Evolutionary conservation across 768 basidiomycete genomes (phyloP), one percentile per base, ranked within the genome.

Genomic region (Rickenella mellea): DNA sequence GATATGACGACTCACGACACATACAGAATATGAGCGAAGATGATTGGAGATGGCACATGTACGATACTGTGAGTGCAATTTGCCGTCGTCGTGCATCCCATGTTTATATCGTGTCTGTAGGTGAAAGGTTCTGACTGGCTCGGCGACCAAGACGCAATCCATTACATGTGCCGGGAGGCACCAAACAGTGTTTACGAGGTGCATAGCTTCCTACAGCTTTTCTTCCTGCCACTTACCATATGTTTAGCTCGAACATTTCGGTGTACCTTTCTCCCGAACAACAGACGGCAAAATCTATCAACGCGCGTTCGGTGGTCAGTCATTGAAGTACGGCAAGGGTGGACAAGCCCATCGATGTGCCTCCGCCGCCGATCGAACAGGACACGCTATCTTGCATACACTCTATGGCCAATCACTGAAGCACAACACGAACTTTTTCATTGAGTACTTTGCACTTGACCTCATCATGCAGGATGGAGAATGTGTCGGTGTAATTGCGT

Each of bases 51-150:
- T 96, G 92, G 93, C 93, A 96, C 59, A 96, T 94, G 91, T 94
- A 91, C 56, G 89, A 90, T 58, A 91, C 88, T 40, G 89, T 89
- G 60, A 54, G 83, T 63, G 10, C 25, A 19, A n/a, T 24, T 27
- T 29, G 24, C 37, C 21, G n/a, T 20, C 8, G 20, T 31, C 3
- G 6, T 21, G n/a, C 33, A 26, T 40, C 26, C 8, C 24, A 49
- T 50, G 27, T 44, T 44, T 58, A 39, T 47, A 54, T 40, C n/a
- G 25, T 45, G 28, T n/a, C 24, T 44, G 39, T 53, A 90, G 79
- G 94, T 98, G 44, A 99, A 99, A 74, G 96, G 96, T 48, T 96
- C 92, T 40, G 96, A 99, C 67, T 99, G 96, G 96, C 81, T 98
- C 28, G 96, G 96, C 63, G 96, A 99, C 69, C 92, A 93, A 66